Evolutionary conservation across 805 yeast species (phyloP), one percentile per base, ranked within the genome.

Genomic region (Lachancea waltii): DNA sequence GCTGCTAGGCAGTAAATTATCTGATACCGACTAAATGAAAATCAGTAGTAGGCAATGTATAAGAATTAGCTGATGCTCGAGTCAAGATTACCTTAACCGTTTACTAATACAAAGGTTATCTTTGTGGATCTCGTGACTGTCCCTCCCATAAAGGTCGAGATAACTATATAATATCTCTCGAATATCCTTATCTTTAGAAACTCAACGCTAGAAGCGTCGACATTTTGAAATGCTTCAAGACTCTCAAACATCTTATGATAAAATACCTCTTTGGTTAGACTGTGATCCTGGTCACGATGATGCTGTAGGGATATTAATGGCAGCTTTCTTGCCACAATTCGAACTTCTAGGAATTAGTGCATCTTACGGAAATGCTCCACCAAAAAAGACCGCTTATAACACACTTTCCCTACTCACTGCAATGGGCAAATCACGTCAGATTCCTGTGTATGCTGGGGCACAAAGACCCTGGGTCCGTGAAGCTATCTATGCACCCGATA

Each of bases 231-330:
- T 33, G 35, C 22, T 29, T 10, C 13, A 3, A 23, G 29, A 33
- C 15, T 16, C 28, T 3, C 22, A 23, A 5, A 15, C 5, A 7
- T 15, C 35, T 23, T 15, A 21, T 4, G 38, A 43, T 11, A 46
- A 48, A 40, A 72, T 78, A 15, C 94, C 95, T 0, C 51, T 86
- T 4, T 86, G 95, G 95, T 59, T 86, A 9, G 95, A 86, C 60
- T 86, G 95, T 58, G 95, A 86, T 54, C 95, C 95, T 0, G 95
- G 95, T 1, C 92, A 82, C 51, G 95, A 86, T 53, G 96, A 86
- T 51, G 80, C 84, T 1, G 71, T 84, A 31, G 95, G 92, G 3
- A 67, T 86, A 6, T 62, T 83, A 7, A 46, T 86, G 18, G 76
- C 85, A 0, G 64, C 75, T 6, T 74, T 71, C 51, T 72, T 77